Evolutionary conservation across 2,329 filamentous ascomycete species (phyloP).

Genomic region (Aulographum hederae): DNA sequence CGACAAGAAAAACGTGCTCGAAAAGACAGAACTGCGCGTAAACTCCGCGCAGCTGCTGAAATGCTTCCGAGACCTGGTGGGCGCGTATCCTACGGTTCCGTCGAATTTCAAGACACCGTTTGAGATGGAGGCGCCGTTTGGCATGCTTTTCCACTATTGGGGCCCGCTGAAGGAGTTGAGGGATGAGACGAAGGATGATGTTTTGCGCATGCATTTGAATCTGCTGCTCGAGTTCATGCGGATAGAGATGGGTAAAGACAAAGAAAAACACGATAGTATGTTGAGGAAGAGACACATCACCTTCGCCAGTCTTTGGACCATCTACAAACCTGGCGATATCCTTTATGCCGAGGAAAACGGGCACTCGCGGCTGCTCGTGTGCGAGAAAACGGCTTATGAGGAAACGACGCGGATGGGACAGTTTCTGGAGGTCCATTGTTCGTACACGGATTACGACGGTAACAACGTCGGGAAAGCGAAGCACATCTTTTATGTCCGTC

Average conservation of each 20-base stretch:
- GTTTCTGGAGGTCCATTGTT: conserved; percentile 11
- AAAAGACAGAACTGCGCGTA: conserved; percentile 10
- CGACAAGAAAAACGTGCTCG: conserved; percentile 8
- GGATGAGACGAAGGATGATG: conserved; percentile 7
- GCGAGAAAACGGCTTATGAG: conserved; percentile 13
- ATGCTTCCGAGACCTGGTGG: conserved; percentile 28
- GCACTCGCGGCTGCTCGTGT: conserved; percentile 12
- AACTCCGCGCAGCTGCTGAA: conserved; percentile 20
- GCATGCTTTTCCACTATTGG: conserved; percentile 29
- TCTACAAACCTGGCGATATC: conserved; percentile 11
- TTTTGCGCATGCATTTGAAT: conserved; percentile 8
- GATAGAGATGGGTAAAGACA: conserved; percentile 7
- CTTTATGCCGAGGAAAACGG: conserved; percentile 12
- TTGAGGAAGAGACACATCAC: conserved; percentile 7
- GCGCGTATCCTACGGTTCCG: conserved; percentile 25
- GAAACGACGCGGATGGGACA: conserved; percentile 7
- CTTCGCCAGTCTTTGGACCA: conserved; percentile 8
- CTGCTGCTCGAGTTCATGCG: conserved; percentile 10
- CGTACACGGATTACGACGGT: conserved; percentile 17
- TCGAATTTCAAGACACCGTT: conserved; percentile 15
- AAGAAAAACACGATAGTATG: conserved; percentile 5
- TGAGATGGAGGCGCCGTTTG: conserved; percentile 27
- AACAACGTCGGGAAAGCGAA: conserved; percentile 9
- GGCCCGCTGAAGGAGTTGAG: conserved; percentile 19
- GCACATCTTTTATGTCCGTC: conserved; percentile 5